Base-by-base conservation (phyloP, 2,329 filamentous ascomycete species). In the Fonsecaea multimorphosa region DNA sequence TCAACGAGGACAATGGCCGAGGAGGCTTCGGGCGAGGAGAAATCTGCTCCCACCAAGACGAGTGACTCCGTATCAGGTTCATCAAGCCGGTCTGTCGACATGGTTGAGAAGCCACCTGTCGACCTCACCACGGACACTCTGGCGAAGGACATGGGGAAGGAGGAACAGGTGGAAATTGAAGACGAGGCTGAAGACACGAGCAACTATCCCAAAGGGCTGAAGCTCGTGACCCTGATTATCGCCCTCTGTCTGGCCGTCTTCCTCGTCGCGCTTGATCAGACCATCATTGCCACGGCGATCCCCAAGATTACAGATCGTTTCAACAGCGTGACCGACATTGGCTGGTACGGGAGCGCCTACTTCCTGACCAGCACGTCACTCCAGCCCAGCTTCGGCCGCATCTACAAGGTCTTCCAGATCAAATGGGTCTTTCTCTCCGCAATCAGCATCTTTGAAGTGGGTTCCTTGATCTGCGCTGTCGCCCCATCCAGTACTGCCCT, bases 181-280 rank as follows among this genome's bases (percentile, higher is more conserved):
- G 12, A 24, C 32, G 46, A 40, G 16, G 27, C 51, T 6, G 62
- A 64, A 40, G 51, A 60, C n/a, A 14, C 80, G 1, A 73, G 75
- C 0, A 51, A 53, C 29, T 60, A 60, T 36, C 58, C 58, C 32
- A 19, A 52, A 12, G 58, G 58, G 8, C 68, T 80, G 55, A 52
- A 71, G 12, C 64, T 79, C 19, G 76, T 79, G 46, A 75, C 75
- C 7, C 73, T 76, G 27, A 53, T 60, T 31, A 29, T 60, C 62
- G 76, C 73, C 5, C 61, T 80, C 9, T 77, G 76, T 66, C 64
- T 79, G 19, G 75, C 76, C 9, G 74, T 79, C 11, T 79, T 80
- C 63, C 76, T 78, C 27, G 73, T 79, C 62, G 76, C 78, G 31
- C 68, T 80, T 67, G 68, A 71, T 58, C 71, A 74, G 49, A 80